Conservation (phyloP, 345 rosid genomes). For the Citrus australasica region DNA sequence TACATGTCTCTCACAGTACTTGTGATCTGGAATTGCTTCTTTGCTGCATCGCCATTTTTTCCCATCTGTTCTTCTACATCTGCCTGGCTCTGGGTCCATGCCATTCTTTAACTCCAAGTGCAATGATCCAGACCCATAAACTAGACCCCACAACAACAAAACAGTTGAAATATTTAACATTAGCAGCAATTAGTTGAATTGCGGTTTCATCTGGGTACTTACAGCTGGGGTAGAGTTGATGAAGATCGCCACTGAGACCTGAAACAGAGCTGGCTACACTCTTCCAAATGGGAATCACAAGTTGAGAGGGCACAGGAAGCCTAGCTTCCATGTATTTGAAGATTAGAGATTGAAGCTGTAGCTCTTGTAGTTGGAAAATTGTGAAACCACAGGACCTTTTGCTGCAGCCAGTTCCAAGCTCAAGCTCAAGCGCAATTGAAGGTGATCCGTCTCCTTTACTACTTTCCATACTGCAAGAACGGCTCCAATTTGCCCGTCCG, state of each 20-base stretch:
- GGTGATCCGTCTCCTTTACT: constrained; percentile 20
- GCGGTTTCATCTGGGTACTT: constrained; percentile 11
- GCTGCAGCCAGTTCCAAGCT: constrained; percentile 26
- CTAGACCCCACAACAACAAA: constrained; percentile 5
- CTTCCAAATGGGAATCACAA: constrained; percentile 45
- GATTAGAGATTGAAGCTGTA: constrained; percentile 40
- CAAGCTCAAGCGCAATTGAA: constrained; percentile 35
- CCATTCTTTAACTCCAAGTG: constrained; percentile 28
- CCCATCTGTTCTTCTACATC: constrained; percentile 60
- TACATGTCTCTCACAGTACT: constrained; percentile 51
- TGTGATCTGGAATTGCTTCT: constrained; percentile 38
- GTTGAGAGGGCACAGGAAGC: constrained; percentile 39
- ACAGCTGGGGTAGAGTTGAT: constrained; percentile 35
- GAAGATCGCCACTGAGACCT: constrained; percentile 19
- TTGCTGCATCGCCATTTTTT: constrained; percentile 63
- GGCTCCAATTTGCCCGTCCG: constrained; percentile 11
- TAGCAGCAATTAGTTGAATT: background rate
- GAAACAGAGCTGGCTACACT: constrained; percentile 25
- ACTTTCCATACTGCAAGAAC: constrained; percentile 25
- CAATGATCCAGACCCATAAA: constrained; percentile 13
- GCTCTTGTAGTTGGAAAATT: constrained; percentile 43
- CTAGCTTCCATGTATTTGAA: constrained; percentile 43
- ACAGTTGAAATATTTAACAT: background rate
- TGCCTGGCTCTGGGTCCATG: constrained; percentile 43
- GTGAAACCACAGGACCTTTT: constrained; percentile 30